phyloP scores from a whole-genome alignment of 2,329 filamentous ascomycete species.

The Aspergillus ruber region DNA sequence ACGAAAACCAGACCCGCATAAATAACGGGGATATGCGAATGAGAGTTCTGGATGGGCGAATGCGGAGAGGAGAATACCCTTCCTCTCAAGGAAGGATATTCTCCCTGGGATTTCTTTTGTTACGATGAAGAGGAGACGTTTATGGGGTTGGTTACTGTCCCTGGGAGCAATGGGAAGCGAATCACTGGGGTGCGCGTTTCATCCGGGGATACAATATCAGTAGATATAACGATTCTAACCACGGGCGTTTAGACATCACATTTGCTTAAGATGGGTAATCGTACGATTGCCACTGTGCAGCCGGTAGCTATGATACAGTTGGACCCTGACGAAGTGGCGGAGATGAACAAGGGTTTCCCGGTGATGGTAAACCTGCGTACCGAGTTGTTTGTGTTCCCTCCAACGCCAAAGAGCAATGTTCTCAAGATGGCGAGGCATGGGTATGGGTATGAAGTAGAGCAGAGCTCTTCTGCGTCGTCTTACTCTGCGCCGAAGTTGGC shows the following conservation, averaged over 20 bases:
- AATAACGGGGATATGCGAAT: constrained; percentile 1
- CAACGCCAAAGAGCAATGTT: constrained; percentile 37
- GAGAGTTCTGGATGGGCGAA: constrained; percentile 63
- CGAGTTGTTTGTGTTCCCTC: constrained; percentile 47
- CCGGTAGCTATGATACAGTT: constrained; percentile 68
- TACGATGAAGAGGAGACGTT: too few relatives aligned
- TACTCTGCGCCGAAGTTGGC: background rate
- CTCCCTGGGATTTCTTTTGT: constrained; percentile 37
- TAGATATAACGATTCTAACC: constrained; percentile 69
- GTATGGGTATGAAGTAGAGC: constrained; percentile 49
- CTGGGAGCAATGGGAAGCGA: too few relatives aligned
- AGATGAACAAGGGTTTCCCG: constrained; percentile 53
- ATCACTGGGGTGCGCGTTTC: too few relatives aligned
- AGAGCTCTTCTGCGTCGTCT: constrained; percentile 6
- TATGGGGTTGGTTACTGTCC: too few relatives aligned
- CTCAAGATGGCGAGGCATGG: constrained; percentile 62
- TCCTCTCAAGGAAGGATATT: constrained; percentile 17
- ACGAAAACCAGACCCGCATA: background rate
- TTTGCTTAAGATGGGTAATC: constrained; percentile 56
- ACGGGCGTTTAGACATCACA: constrained; percentile 77
- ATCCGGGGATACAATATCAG: constrained; percentile 34
- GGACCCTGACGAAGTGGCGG: constrained; percentile 59
- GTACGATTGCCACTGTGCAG: constrained; percentile 70
- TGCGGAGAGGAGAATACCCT: too few relatives aligned
- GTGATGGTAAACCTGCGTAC: constrained; percentile 44